Evolutionary conservation across 2,329 filamentous ascomycete genomes (phyloP), one percentile per base, ranked within the genome.

Genomic region (Aquanectria penicillioides): DNA sequence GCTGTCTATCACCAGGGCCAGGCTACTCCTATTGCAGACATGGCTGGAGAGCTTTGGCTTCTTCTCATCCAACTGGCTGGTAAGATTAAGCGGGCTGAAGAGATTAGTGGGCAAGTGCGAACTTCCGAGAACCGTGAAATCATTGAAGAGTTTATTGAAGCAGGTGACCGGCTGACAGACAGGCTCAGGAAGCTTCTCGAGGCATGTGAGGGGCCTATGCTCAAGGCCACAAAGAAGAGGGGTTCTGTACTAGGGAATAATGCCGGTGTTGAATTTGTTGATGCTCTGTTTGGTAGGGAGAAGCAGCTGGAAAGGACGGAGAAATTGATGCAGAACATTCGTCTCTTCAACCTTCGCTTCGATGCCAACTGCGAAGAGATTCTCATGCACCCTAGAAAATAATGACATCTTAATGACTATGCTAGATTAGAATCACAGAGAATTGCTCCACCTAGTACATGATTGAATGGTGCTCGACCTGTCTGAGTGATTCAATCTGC

Each of bases 321-420:
- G 81, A 92, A 91, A 77, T 87, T 97, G 78, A 98, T 98, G 93
- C 88, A 91, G 65, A 89, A 88, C 64, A 89, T 97, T 72, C 87
- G 92, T 46, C 83, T 94, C 29, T 99, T 94, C 92, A 93, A 91
- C 75, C 87, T 96, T 78, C 90, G 94, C 41, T 99, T 97, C 77
- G 93, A 97, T 72, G 92, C 92, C 76, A 97, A 98, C 82, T 97
- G 93, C 79, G 92, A 97, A 71, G 91, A 94, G 23, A 94, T 98
- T 68, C 82, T 98, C 60, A 79, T 79, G 67, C 81, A 83, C 70
- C 87, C 87, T 33, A 83, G 81, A 67, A 76, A 80, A 71, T 89
- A 84, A 72, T n/a, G n/a, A n/a, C n/a, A n/a, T n/a, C n/a, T n/a
- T n/a, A n/a, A n/a, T n/a, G n/a, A n/a, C n/a, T n/a, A n/a, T n/a